Base-by-base conservation (phyloP, 1,284 basidiomycete species). In the Vanrija sp. region DNA sequence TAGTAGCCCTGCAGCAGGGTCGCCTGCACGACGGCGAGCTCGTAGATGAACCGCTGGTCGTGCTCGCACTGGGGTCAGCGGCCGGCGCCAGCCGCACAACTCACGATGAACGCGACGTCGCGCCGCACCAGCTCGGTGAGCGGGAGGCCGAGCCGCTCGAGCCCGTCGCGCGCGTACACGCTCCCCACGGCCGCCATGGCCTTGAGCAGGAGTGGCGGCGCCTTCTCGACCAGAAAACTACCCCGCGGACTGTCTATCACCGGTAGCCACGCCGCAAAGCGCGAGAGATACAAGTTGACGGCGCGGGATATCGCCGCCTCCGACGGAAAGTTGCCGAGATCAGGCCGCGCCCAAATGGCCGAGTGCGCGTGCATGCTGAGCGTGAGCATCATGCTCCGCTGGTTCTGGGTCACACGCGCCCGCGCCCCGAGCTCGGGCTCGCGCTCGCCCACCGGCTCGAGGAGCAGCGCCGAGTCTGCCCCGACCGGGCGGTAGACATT, bases 251-350 rank as follows among this genome's bases (percentile, higher is more conserved):
- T 27, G 22, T 64, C 54, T 4, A 62, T 22, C 12, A 65, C 49
- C 0, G 64, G 62, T 7, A 64, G 42, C 55, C 62, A 60, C 6
- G 44, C 41, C 2, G 60, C 54, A 36, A 64, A 65, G 44, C 62
- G 60, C 31, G 44, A 42, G 4, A 60, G 47, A 42, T 60, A 65
- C 10, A 65, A 56, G 45, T 62, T 54, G 25, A 64, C 57, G 41
- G 56, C 62, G 15, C 44, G 45, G 2, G 58, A 52, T 12, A 65
- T 48, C 0, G 57, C 55, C 6, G 54, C 43, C 20, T 46, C 46
- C 3, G 60, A 62, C 1, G 64, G 64, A n/a, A 64, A 62, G 41
- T 60, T 57, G 48, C 45, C 44, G 16, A 56, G 46, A 41, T 65
- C 59, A 4, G 56, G 47, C 8, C 41, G 24, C 9, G 58, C 45